Evolutionary conservation across 306 rosid genomes (phyloP), one percentile per base, ranked within the genome.

Genomic region (Corylus avellana): DNA sequence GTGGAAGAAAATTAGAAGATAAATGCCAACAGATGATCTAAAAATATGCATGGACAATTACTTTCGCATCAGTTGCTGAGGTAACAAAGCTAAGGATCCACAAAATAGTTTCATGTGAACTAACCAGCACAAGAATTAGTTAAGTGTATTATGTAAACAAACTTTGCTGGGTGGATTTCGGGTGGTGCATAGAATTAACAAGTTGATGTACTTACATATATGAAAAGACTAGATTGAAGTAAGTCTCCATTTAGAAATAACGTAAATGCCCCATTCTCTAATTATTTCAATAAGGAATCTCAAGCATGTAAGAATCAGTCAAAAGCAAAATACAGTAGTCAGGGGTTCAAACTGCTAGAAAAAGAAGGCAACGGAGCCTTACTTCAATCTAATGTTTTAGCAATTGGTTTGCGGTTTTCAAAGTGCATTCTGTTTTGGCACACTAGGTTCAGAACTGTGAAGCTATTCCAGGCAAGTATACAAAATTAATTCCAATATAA

Each of bases 261-360:
- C 17, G 50, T 62, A 12, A 53, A 67, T 48, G 66, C 67, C 42
- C 2, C 6, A 68, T 18, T 42, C 8, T 37, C 51, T 9, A n/a
- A 68, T 44, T 68, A 37, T n/a, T 39, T 8, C 12, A 42, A 68
- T 42, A 68, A 42, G 51, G 3, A 18, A 68, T 42, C 72, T 25
- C 12, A 0, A 0, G 29, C 14, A 42, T 39, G 14, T 18, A 13
- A 68, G 42, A 42, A n/a, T 39, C 27, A 18, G 51, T 18, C 2
- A 27, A 62, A 62, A 16, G 44, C 37, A 50, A 76, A 76, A 46
- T 18, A 71, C 57, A 77, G 62, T 71, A 50, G 50, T 39, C 22
- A 73, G 49, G 39, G 56, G 27, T 68, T 68, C 72, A 68, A 11
- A 68, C 9, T n/a, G 27, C 72, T 51, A 11, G 35, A 68, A 25